A percentile compares a stretch with the other conserved stretches of the same genome.
These are phyloP conservation scores for Ogataea corticis DNA, from an alignment of 805 yeast species.

Conservation along the genomic window DNA sequence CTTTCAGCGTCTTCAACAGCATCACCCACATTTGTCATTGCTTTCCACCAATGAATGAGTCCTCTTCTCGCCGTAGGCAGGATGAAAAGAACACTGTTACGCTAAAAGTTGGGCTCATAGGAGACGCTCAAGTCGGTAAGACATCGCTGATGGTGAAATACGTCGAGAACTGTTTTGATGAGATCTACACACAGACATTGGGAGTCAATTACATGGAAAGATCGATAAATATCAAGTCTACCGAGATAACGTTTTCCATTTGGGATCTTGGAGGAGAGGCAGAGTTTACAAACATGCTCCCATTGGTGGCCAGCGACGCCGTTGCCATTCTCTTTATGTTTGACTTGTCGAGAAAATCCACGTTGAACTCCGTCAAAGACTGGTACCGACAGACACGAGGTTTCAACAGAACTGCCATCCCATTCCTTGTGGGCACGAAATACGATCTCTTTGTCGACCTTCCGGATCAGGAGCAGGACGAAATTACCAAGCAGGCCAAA, in stretches of 20 bases:
- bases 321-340: conserved; percentile 88
- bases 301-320: conserved; percentile 88
- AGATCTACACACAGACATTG: conserved; percentile 86
- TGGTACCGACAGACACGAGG: conserved; percentile 95
- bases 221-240: conserved; percentile 76
- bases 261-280: conserved; percentile 98
- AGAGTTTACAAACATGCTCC: conserved; percentile 93
- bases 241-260: conserved; percentile 85
- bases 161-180: conserved; percentile 92
- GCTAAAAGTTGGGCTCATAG: conserved; percentile 86
- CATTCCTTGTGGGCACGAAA: conserved; percentile 89
- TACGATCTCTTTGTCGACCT: conserved; percentile 83
- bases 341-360: conserved; percentile 83
- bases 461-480: conserved; percentile 77
- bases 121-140: conserved; percentile 95
- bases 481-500: conserved; percentile 78
- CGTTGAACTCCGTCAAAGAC: conserved; percentile 84
- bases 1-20: too few species aligned
- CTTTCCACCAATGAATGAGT: not conserved
- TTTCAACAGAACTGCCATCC: conserved; percentile 86
- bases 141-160: conserved; percentile 96
- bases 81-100: conserved; percentile 48
- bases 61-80: conserved; percentile 4
- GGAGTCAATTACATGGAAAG: conserved; percentile 97
- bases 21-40: too few species aligned